Conservation (phyloP, 768 basidiomycete genomes). For the Phaeolepiota aurea region DNA sequence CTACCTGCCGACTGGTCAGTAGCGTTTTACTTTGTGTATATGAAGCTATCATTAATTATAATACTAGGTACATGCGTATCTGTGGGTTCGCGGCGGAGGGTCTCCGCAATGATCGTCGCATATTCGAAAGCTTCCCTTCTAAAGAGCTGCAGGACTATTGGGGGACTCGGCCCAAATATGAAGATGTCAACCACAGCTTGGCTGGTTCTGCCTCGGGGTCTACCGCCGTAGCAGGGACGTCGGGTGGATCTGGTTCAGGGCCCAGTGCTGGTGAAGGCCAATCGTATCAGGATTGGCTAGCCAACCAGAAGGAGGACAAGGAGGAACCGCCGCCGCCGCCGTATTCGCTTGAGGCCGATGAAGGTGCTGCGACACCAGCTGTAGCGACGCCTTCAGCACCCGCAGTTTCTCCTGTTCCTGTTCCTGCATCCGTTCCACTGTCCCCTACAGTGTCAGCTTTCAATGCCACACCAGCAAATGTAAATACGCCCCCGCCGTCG, state of each 20-base stretch:
- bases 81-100: slow-evolving; percentile 65
- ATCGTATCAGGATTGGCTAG: slow-evolving; percentile 42
- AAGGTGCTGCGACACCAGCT: slow-evolving; percentile 8
- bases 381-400: slow-evolving; percentile 4
- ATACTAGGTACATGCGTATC: slow-evolving; percentile 74
- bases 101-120: slow-evolving; percentile 52
- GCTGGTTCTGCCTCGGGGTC: slow-evolving; percentile 23
- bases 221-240: slow-evolving; percentile 7
- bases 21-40: slow-evolving; percentile 1
- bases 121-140: slow-evolving; percentile 55
- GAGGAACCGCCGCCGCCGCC: slow-evolving; percentile 63
- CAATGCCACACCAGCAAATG: slow-evolving; percentile 5
- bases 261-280: slow-evolving; percentile 13
- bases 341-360: slow-evolving; percentile 49
- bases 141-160: slow-evolving; percentile 76
- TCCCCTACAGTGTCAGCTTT: no score
- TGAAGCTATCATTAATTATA: no score
- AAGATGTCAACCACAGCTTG: slow-evolving; percentile 24
- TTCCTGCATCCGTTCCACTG: background rate
- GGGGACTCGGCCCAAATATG: slow-evolving; percentile 52
- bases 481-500: slow-evolving; percentile 5
- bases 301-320: slow-evolving; percentile 29
- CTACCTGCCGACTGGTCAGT: slow-evolving; percentile 74
- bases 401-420: slow-evolving; percentile 1
- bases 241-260: slow-evolving; percentile 10